Evolutionary conservation across 208 protist genomes (phyloP), one percentile per base, ranked within the genome.

Genomic region (Porcisia deanei): DNA sequence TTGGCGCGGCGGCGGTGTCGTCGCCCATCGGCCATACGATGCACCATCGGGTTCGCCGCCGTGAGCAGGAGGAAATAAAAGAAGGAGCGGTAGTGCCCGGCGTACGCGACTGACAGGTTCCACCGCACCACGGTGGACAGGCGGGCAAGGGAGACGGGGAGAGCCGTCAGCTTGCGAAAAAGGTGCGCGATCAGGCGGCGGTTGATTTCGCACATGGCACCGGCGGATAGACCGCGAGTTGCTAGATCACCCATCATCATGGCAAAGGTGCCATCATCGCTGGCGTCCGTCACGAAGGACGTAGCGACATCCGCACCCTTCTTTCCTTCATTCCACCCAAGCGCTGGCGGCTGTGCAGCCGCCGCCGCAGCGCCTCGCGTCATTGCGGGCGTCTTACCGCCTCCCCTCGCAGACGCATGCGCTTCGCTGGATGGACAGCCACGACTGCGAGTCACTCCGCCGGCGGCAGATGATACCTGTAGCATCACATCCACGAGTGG

Each of bases 41-140:
- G 71, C 59, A 90, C 72, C 4, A 75, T 77, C 25, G 83, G 75
- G 73, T 84, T 85, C 5, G 79, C 88, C 7, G 59, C 79, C 4
- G 75, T 73, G 2, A 84, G 18, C 39, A 90, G 76, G 5, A 91
- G 25, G 60, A 91, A 85, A 60, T 90, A 83, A 16, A 94, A 59
- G 60, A 94, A 76, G 30, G 84, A 90, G 55, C 80, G 80, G 68
- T 84, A 89, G 25, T 81, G 54, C 14, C 67, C 45, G 22, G 89
- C 87, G 77, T 83, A 71, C 4, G 82, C 54, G 20, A 89, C 41
- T 8, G 61, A 74, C 43, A 78, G 47, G 58, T 82, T 84, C 87
- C 89, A 93, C 34, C 87, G 82, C 30, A 91, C 66, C 34, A 87
- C 57, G 20, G 74, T 79, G 18, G 87, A 73, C 25, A 93, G 69